Evolutionary conservation across 2,329 filamentous ascomycete genomes (phyloP).

Genomic region (Fonsecaea nubica): DNA sequence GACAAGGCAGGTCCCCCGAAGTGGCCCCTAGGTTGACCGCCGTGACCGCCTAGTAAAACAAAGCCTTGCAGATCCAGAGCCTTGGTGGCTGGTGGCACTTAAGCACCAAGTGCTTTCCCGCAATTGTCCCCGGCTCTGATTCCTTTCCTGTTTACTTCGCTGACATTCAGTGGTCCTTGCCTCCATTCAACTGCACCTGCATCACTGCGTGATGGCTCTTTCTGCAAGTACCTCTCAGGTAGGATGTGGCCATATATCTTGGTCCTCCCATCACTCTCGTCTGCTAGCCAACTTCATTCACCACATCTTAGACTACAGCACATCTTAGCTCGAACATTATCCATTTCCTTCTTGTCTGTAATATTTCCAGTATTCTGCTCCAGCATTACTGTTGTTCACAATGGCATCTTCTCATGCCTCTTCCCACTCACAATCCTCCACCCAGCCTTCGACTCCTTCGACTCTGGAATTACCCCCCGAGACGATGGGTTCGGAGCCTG

Average conservation of each 20-base stretch:
- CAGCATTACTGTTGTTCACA: not conserved
- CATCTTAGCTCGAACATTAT: constrained; percentile 10
- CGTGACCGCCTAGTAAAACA: too few species aligned
- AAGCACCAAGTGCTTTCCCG: not conserved
- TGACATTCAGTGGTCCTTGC: not conserved
- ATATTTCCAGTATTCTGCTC: not conserved
- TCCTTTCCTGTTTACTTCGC: constrained; percentile 1
- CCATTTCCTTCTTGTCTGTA: not conserved
- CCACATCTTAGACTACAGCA: constrained; percentile 5
- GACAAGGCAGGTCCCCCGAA: constrained; percentile 22
- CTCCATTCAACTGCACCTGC: not conserved
- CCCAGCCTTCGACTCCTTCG: not conserved
- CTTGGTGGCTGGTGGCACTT: not conserved
- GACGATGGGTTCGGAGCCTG: not conserved
- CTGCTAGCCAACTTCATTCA: not conserved
- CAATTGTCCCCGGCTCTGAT: not conserved
- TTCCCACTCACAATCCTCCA: not conserved
- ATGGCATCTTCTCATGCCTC: constrained; percentile 8
- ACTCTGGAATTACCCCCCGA: not conserved
- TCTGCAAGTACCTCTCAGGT: constrained; percentile 6
- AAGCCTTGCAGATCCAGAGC: not conserved
- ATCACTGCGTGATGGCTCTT: not conserved
- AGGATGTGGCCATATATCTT: not conserved
- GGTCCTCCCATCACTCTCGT: not conserved
- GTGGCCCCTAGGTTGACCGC: not conserved